Evolutionary conservation across 2,329 filamentous ascomycete genomes (phyloP).

Genomic region (Thielaviopsis cerberus): DNA sequence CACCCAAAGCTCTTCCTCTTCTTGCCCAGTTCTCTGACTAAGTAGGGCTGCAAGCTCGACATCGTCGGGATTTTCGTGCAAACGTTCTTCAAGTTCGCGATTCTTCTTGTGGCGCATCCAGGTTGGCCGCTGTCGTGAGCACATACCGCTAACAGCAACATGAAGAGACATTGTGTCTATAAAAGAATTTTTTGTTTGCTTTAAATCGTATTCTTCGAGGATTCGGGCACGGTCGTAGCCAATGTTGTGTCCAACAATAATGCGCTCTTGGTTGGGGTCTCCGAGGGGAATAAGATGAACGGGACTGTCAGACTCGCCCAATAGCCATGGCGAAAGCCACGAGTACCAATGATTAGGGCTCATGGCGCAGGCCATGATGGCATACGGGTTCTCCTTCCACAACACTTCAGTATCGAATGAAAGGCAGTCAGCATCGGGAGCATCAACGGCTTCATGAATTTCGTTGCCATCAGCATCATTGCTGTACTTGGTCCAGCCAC

Average conservation of each 20-base stretch:
- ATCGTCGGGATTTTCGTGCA: slow-evolving; percentile 52
- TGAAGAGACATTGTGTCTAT: slow-evolving; percentile 97
- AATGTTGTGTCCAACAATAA: slow-evolving; percentile 87
- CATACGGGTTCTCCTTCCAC: slow-evolving; percentile 82
- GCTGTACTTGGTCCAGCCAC: slow-evolving; percentile 91
- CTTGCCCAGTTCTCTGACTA: slow-evolving; percentile 49
- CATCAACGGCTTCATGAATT: slow-evolving; percentile 43
- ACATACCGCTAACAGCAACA: slow-evolving; percentile 97
- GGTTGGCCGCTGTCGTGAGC: slow-evolving; percentile 81
- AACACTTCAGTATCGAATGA: slow-evolving; percentile 95
- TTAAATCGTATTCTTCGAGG: slow-evolving; percentile 70
- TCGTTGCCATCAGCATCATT: slow-evolving; percentile 40
- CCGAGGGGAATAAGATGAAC: slow-evolving; percentile 76
- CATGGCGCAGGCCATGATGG: slow-evolving; percentile 90
- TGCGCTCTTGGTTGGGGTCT: slow-evolving; percentile 49
- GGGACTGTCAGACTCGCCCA: slow-evolving; percentile 61
- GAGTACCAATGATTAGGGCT: slow-evolving; percentile 87
- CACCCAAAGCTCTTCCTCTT: slow-evolving; percentile 92
- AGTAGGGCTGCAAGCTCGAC: slow-evolving; percentile 54
- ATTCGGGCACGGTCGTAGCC: slow-evolving; percentile 85
- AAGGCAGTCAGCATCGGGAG: slow-evolving; percentile 63
- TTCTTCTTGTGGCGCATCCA: slow-evolving; percentile 97
- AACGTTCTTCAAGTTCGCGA: slow-evolving; percentile 62
- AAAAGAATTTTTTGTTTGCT: slow-evolving; percentile 70
- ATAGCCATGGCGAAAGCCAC: slow-evolving; percentile 88